Evolutionary conservation across 768 basidiomycete genomes (phyloP).

Genomic region (Favolaschia claudopus): DNA sequence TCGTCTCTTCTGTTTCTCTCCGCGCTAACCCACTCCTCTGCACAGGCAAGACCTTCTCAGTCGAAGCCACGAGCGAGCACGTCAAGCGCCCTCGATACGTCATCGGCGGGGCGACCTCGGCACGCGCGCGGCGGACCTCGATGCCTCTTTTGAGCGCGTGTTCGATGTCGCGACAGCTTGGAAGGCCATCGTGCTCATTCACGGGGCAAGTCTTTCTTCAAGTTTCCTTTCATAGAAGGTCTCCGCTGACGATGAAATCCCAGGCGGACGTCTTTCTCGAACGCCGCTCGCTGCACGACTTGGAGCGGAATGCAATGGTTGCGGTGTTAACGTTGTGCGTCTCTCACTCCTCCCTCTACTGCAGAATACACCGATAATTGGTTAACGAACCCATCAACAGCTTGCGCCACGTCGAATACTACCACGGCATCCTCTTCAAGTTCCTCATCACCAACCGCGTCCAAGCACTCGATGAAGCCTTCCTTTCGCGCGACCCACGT

Average conservation of each 20-base stretch:
- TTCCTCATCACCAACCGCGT: conserved; percentile 66
- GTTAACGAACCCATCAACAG: conserved; percentile 39
- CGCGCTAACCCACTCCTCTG: not conserved
- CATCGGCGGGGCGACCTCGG: conserved; percentile 64
- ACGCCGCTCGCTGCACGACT: conserved; percentile 67
- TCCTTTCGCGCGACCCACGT: conserved; percentile 74
- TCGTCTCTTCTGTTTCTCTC: not conserved
- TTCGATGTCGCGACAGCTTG: conserved; percentile 63
- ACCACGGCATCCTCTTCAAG: conserved; percentile 62
- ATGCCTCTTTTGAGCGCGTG: conserved; percentile 52
- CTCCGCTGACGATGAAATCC: conserved; percentile 12
- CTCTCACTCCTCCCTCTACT: not conserved
- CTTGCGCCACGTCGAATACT: conserved; percentile 64
- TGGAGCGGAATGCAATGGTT: conserved; percentile 76
- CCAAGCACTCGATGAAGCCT: conserved; percentile 71
- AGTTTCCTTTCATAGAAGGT: not conserved
- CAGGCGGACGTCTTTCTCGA: conserved; percentile 77
- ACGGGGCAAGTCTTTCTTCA: conserved; percentile 43
- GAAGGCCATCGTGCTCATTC: conserved; percentile 66
- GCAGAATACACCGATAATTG: conserved; percentile 30
- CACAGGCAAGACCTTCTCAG: conserved; percentile 64
- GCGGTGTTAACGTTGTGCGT: conserved; percentile 70
- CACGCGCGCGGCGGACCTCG: conserved; percentile 52
- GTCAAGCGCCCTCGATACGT: conserved; percentile 60
- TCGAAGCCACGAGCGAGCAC: conserved; percentile 66